Evolutionary conservation across 768 basidiomycete species (phyloP), one percentile per base, ranked within the genome.

Genomic region (Mycena chlorophos): DNA sequence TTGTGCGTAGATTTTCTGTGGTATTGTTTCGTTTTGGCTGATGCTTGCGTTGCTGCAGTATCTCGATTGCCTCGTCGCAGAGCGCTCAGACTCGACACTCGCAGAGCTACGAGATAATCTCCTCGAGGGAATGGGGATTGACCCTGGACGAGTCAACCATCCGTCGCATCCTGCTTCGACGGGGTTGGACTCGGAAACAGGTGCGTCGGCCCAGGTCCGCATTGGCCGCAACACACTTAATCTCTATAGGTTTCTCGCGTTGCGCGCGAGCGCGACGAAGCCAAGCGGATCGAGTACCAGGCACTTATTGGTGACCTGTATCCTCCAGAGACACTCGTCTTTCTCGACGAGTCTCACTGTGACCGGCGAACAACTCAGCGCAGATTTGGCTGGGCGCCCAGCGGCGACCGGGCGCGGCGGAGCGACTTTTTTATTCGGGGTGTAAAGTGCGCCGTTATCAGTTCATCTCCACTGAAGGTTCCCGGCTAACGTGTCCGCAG

Each of bases 311-410:
- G 48, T 6, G 42, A 61, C 26, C 48, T 60, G 16, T 67, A 67
- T 47, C 52, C 56, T 19, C 55, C 65, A 3, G 57, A 63, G 22
- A 51, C 57, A 50, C 58, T 63, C 12, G 62, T 72, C 4, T 69
- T 66, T 42, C 48, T 72, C 4, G 70, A 73, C 43, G 70, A 74
- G 63, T 55, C 65, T 19, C 62, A 63, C 20, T 69, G 68, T 51
- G 63, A 73, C 49, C 51, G 66, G 3, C 56, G 51, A 4, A 69
- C 65, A 23, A 63, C 63, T 8, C 61, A 63, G 2, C 59, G 66
- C 1, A 58, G 49, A 16, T 57, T 51, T 28, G 73, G 61, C 3
- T 66, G 69, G 60, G 65, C 71, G n/a, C 29, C 51, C 3, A 40
- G 42, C 14, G 71, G 71, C 0, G 8, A 53, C 28, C 23, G 63